A percentile compares a stretch with the other conserved stretches of the same genome.
Evolutionary conservation across 148 eudicot species (phyloP).

Genomic region (Heliamphora exappendiculata): DNA sequence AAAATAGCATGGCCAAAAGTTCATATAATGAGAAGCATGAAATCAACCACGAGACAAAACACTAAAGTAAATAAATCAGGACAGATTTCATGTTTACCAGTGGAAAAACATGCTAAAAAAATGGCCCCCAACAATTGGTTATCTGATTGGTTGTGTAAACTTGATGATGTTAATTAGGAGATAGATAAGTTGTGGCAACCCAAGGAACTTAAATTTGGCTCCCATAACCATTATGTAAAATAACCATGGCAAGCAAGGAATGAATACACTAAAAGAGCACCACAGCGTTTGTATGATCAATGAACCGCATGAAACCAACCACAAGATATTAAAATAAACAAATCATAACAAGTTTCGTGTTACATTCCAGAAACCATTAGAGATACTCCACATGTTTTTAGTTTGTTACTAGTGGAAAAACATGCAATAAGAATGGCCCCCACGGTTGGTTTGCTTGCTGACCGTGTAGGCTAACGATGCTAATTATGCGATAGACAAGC

Average conservation of each 20-base stretch:
- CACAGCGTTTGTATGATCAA: too few species aligned
- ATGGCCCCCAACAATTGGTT: neutral
- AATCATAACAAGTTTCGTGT: too few species aligned
- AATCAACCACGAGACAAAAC: constrained; percentile 3
- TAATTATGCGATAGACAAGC: too few species aligned
- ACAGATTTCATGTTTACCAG: neutral
- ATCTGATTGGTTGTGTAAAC: neutral
- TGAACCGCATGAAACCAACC: too few species aligned
- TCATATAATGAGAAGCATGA: neutral
- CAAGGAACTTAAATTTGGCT: neutral
- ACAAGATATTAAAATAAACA: too few species aligned
- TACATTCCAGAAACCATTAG: too few species aligned
- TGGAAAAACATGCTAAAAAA: neutral
- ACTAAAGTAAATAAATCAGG: neutral
- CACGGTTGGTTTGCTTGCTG: too few species aligned
- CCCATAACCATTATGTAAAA: neutral
- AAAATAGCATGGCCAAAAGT: neutral
- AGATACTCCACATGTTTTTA: too few species aligned
- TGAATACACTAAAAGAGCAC: neutral
- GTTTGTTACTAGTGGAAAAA: too few species aligned
- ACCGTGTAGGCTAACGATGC: too few species aligned
- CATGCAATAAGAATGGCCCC: too few species aligned
- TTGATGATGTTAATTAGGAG: neutral
- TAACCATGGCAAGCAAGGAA: neutral
- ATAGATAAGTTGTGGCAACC: neutral